Evolutionary conservation across 2,329 filamentous ascomycete genomes (phyloP), one percentile per base, ranked within the genome.

Genomic region (Blumeriella jaapii): DNA sequence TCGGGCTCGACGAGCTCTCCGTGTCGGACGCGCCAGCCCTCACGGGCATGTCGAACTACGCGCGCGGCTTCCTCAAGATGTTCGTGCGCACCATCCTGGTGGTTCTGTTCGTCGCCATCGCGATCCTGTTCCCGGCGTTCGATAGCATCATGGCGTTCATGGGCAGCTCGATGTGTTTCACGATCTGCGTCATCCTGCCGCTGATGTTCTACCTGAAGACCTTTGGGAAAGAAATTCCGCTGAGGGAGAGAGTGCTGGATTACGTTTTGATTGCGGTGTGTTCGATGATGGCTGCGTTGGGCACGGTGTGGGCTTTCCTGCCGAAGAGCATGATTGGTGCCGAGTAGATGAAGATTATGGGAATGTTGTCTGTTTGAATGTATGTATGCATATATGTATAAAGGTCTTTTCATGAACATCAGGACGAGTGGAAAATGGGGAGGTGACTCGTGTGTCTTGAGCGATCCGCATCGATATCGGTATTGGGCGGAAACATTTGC

Each of bases 131-230:
- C 46, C 78, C 78, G 8, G 66, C 67, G 2, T 82, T 82, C 52
- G 78, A 83, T 53, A 68, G 70, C 45, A 78, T 82, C 50, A 82
- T 82, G 77, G 71, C 73, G 24, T 65, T 83, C 35, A 77, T 96
- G 62, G 89, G 91, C 9, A 84, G 82, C 24, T 81, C 86, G 3
- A 69, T 94, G 11, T 95, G 89, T 61, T 94, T 94, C 51, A 84
- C 83, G 12, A 93, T 96, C 46, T 96, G 89, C 60, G 78, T 96
- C 46, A 86, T 93, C 58, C 66, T 98, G 32, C 91, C 89, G 0
- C 64, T 94, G 19, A 71, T 78, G 4, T 96, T 98, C 55, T 86
- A 96, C 54, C 62, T 96, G 38, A 93, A 87, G 61, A 74, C 96
- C 1, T 96, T 93, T 56, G 75, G 77, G 29, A 68, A 74, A 31